Evolutionary conservation across 352 stramenopile species (phyloP).

Genomic region (Globisporangium mamillatum): DNA sequence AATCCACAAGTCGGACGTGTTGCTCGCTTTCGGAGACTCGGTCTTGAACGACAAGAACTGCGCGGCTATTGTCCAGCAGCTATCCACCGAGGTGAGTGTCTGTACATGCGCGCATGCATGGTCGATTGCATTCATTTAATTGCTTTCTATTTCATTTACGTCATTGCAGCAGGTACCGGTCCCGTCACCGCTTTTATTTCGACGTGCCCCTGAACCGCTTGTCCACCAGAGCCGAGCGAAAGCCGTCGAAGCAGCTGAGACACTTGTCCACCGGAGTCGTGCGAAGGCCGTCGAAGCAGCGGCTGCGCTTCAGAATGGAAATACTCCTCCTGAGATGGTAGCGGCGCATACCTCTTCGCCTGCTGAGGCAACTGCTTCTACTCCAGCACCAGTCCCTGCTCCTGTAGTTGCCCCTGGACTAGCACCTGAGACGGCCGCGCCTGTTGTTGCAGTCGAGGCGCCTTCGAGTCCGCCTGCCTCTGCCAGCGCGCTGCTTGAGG

Average conservation of each 20-base stretch:
- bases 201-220: slow-evolving; percentile 51
- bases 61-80: slow-evolving; percentile 64
- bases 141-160: slow-evolving; percentile 3
- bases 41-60: slow-evolving; percentile 80
- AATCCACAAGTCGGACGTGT: slow-evolving; percentile 83
- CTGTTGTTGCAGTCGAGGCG: neutral
- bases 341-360: neutral
- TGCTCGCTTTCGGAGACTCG: slow-evolving; percentile 71
- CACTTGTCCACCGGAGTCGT: slow-evolving; percentile 9
- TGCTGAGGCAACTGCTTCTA: neutral
- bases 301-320: slow-evolving; percentile 12
- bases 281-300: slow-evolving; percentile 12
- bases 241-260: slow-evolving; percentile 26
- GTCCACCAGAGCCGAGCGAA: slow-evolving; percentile 13
- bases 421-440: too few species aligned
- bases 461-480: neutral
- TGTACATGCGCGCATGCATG: neutral
- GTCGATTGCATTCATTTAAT: neutral
- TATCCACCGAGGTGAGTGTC: slow-evolving; percentile 65
- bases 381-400: neutral
- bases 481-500: neutral
- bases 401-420: neutral
- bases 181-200: slow-evolving; percentile 66
- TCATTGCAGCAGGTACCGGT: slow-evolving; percentile 47
- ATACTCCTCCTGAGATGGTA: neutral